These are phyloP conservation scores for Lactarius deliciosus DNA, from an alignment of 768 basidiomycete species.

Conservation along the genomic window DNA sequence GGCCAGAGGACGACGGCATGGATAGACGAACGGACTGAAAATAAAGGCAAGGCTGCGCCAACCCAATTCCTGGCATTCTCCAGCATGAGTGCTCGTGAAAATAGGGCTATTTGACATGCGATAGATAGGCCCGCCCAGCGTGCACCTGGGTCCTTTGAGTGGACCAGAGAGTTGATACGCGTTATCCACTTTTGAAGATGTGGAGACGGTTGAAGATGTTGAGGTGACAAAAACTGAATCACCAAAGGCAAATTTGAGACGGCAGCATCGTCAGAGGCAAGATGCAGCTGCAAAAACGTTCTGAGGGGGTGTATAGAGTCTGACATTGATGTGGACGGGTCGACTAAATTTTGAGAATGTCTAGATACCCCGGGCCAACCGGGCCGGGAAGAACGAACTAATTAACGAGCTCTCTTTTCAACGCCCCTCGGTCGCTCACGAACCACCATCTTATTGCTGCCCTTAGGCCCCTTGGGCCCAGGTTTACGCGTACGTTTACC, in stretches of 20 bases:
- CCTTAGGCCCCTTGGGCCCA: constrained; percentile 86
- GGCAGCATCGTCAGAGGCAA: constrained; percentile 66
- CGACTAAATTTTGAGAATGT: neutral
- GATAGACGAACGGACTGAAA: constrained; percentile 59
- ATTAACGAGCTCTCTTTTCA: constrained; percentile 41
- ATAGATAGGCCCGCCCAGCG: constrained; percentile 81
- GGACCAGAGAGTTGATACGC: constrained; percentile 71
- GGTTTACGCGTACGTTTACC: constrained; percentile 92
- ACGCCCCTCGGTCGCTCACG: constrained; percentile 79
- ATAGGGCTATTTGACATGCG: constrained; percentile 60
- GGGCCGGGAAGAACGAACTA: constrained; percentile 5
- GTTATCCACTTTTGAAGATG: constrained; percentile 74
- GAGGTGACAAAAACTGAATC: constrained; percentile 51
- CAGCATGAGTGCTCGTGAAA: constrained; percentile 60
- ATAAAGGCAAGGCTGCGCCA: constrained; percentile 56
- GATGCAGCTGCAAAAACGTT: constrained; percentile 64
- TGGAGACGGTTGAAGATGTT: constrained; percentile 57
- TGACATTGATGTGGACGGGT: constrained; percentile 12
- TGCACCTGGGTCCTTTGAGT: constrained; percentile 72
- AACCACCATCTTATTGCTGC: constrained; percentile 87
- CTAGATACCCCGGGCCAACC: neutral
- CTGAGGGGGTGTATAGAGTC: constrained; percentile 51
- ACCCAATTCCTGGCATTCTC: constrained; percentile 77
- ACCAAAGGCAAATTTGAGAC: constrained; percentile 59
- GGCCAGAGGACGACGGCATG: constrained; percentile 31